A percentile compares a stretch with the other conserved stretches of the same genome.
Evolutionary conservation across 331 rosid genomes (phyloP).

Genomic region (Saraca asoca): DNA sequence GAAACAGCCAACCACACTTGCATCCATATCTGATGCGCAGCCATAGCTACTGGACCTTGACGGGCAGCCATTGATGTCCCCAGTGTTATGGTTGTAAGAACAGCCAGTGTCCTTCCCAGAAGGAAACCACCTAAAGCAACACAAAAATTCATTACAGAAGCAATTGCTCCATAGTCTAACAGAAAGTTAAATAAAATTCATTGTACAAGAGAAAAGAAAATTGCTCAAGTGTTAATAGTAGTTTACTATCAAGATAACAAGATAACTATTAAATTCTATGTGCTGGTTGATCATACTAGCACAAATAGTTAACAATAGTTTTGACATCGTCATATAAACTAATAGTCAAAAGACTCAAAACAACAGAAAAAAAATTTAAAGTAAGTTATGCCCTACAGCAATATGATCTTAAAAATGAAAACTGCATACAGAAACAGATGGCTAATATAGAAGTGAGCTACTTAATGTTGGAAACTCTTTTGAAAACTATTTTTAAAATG

Average conservation of each 20-base stretch:
- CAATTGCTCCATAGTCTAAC: conserved; percentile 32
- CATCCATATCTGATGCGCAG: conserved; percentile 98
- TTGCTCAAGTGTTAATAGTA: neutral
- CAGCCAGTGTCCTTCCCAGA: conserved; percentile 92
- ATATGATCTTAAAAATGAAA: no score
- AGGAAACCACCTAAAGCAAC: conserved; percentile 80
- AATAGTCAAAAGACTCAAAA: no score
- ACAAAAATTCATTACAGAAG: conserved; percentile 26
- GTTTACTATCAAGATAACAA: conserved; percentile 19
- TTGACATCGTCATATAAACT: no score
- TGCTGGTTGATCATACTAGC: conserved; percentile 15
- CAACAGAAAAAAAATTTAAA: conserved; percentile 17
- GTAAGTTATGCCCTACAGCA: conserved; percentile 1
- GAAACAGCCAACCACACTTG: conserved; percentile 99
- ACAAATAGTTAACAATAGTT: neutral
- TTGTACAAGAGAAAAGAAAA: conserved; percentile 18
- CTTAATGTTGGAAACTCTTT: conserved; percentile 1
- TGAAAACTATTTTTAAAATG: conserved; percentile 18
- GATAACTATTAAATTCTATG: neutral
- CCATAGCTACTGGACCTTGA: conserved; percentile 97
- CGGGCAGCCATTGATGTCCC: conserved; percentile 98
- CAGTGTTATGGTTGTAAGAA: conserved; percentile 77
- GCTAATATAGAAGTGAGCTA: neutral
- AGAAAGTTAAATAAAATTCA: conserved; percentile 28
- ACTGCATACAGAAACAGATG: no score